phyloP scores from a whole-genome alignment of 1,284 basidiomycete species.

The Ustilago shanxiensis region DNA sequence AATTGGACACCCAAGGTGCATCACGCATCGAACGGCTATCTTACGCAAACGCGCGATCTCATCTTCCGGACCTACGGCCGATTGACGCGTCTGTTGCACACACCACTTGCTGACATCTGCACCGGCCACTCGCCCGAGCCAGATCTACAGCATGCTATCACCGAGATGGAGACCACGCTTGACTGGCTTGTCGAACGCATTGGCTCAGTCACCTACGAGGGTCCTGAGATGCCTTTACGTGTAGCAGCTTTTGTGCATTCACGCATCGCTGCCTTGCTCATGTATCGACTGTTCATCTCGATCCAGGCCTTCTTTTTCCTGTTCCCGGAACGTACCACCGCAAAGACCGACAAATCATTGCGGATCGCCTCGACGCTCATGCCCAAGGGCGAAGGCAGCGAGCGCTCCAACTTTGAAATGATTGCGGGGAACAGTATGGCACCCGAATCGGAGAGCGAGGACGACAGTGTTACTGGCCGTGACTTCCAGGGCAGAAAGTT shows the following conservation, averaged over 20 bases:
- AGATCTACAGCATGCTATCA: conserved; percentile 57
- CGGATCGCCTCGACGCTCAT: conserved; percentile 52
- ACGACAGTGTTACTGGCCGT: conserved; percentile 33
- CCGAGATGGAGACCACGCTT: conserved; percentile 54
- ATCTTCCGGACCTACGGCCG: conserved; percentile 52
- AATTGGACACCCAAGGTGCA: conserved; percentile 54
- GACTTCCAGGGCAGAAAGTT: conserved; percentile 46
- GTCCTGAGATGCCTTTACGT: conserved; percentile 52
- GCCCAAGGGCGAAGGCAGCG: conserved; percentile 41
- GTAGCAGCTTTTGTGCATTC: conserved; percentile 52
- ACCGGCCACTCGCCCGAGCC: conserved; percentile 52
- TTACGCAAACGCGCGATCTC: conserved; percentile 47
- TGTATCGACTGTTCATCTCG: conserved; percentile 52
- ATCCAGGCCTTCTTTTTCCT: conserved; percentile 52
- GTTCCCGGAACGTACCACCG: conserved; percentile 41
- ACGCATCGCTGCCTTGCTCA: conserved; percentile 45
- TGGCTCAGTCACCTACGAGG: conserved; percentile 43
- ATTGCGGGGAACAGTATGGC: conserved; percentile 36
- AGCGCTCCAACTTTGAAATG: conserved; percentile 52
- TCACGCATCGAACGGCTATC: conserved; percentile 42
- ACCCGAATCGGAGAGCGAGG: conserved; percentile 48
- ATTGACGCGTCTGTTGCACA: conserved; percentile 55
- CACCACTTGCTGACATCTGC: conserved; percentile 54
- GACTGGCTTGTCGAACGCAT: conserved; percentile 49
- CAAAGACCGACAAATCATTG: conserved; percentile 48